These are phyloP conservation scores for Ganoderma lingzhi DNA, from an alignment of 1,284 basidiomycete genomes.

Conservation along the genomic window DNA sequence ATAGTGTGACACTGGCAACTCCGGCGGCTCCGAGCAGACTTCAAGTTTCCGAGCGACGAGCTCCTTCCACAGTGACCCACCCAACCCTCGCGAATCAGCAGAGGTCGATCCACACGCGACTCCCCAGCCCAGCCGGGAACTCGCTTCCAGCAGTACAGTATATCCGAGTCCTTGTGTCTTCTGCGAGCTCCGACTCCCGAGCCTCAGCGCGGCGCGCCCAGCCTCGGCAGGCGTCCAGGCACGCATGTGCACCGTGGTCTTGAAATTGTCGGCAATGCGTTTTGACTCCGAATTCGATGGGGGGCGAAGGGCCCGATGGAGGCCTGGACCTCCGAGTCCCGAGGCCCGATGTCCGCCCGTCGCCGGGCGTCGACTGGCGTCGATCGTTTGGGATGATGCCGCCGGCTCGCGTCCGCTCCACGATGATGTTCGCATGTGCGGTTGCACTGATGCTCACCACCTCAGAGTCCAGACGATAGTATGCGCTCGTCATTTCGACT, in stretches of 20 bases:
- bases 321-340: neutral
- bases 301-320: neutral
- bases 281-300: neutral
- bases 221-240: conserved; percentile 1
- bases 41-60: neutral
- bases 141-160: neutral
- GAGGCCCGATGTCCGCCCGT: neutral
- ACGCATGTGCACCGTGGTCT: neutral
- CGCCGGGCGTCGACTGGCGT: neutral
- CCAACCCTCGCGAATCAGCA: neutral
- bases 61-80: neutral
- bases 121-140: neutral
- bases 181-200: neutral
- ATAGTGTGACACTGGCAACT: neutral
- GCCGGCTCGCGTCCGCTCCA: neutral
- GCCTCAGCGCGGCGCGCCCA: conserved; percentile 2
- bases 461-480: no score
- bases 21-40: neutral
- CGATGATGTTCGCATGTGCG: neutral
- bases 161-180: neutral
- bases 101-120: neutral
- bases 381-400: neutral
- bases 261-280: neutral
- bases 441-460: neutral
- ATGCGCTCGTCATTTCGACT: neutral